Base-by-base conservation (phyloP, 2,329 filamentous ascomycete genomes). In the Penicillium sp. region DNA sequence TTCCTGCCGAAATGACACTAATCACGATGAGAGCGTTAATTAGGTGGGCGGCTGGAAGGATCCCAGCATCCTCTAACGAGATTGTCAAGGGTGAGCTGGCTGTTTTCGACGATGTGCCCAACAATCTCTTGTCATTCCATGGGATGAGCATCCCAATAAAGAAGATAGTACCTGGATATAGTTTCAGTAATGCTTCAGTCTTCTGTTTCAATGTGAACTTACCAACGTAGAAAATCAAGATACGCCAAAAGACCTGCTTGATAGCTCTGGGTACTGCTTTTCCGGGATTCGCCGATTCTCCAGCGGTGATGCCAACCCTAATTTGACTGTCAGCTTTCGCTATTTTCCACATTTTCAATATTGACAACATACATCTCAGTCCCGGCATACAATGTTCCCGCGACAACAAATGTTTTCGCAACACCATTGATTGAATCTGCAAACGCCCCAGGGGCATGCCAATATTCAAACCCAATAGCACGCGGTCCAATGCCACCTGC, bases 21-120 rank as follows among this genome's bases (percentile, higher is more conserved):
- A 90, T 77, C 48, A 92, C 81, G 64, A 90, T 89, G 66, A 90
- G 87, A 37, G 85, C 87, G 61, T 92, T 92, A 75, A 92, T 88
- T 1, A 92, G 80, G 67, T 92, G 85, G 1, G 88, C 87, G 52
- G 87, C 89, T 26, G 83, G 84, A 52, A 87, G 73, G 83, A 87
- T 91, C 1, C 88, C 88, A 1, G 88, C 89, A 56, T 84, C 89
- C 59, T 88, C 83, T 43, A 92, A 83, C 1, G 88, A 87, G 57
- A 90, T 83, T 0, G 87, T 90, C 81, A 90, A 88, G 0, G 88
- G 87, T 19, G 85, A 88, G 71, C 87, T 82, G 26, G 90, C 78
- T 0, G 87, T 86, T 55, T 86, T 83, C 53, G 82, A 85, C 4
- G 71, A 72, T 4, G 83, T 84, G 28, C 83, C 84, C 38, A 88